Percentiles rank a stretch among this genome's conserved stretches.
Conservation (phyloP, 108 stramenopile genomes). For the Skeletonema menzelii region DNA sequence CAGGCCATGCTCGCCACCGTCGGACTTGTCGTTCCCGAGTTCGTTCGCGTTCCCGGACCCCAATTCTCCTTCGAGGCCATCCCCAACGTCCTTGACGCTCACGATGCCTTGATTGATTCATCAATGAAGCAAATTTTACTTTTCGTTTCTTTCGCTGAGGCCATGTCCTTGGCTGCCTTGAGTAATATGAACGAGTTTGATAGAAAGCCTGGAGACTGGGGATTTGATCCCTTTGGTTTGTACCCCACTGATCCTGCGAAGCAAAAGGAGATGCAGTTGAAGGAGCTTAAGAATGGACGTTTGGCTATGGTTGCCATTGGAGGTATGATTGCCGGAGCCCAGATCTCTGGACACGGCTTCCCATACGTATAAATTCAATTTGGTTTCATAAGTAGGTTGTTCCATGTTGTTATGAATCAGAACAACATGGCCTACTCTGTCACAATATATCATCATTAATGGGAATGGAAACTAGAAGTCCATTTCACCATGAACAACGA, state of each 20-base stretch:
- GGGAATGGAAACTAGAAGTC: neutral
- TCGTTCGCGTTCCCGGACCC: constrained; percentile 86
- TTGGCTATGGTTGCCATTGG: constrained; percentile 93
- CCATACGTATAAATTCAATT: constrained; percentile 79
- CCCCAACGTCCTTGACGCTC: constrained; percentile 81
- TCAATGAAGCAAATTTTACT: constrained; percentile 83
- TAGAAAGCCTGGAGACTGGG: constrained; percentile 74
- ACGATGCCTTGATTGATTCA: constrained; percentile 69
- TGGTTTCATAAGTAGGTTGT: neutral
- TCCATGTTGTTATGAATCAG: constrained; percentile 11
- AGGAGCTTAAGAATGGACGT: constrained; percentile 88
- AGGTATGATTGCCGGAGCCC: constrained; percentile 84
- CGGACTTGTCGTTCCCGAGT: constrained; percentile 83
- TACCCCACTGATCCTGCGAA: constrained; percentile 60
- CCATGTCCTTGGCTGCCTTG: constrained; percentile 55
- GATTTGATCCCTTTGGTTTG: constrained; percentile 73
- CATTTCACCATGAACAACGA: neutral
- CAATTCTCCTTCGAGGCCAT: constrained; percentile 82
- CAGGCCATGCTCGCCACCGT: constrained; percentile 88
- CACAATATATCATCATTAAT: neutral
- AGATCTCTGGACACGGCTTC: constrained; percentile 92
- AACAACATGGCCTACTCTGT: neutral
- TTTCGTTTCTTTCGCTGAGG: constrained; percentile 75
- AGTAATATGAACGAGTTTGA: constrained; percentile 70
- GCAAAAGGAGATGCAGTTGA: constrained; percentile 69